Conservation (phyloP, 352 stramenopile species). For the Phytopythium montanum region DNA sequence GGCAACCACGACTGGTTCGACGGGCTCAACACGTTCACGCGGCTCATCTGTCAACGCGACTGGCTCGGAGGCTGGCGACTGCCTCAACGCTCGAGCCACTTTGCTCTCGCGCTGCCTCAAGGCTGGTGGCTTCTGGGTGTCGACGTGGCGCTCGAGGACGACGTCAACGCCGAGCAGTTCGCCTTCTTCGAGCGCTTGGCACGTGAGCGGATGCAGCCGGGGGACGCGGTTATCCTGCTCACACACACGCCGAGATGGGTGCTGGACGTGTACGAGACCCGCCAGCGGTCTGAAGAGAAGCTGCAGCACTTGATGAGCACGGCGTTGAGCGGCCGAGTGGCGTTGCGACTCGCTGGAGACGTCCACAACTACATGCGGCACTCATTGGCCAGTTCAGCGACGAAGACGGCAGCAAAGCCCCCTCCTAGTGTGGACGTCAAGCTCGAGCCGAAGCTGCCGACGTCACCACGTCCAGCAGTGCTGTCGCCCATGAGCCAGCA, state of each 20-base stretch:
- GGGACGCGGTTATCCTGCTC: conserved; percentile 89
- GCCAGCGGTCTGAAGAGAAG: conserved; percentile 65
- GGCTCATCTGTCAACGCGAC: conserved; percentile 89
- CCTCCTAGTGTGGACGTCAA: background rate
- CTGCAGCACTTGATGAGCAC: conserved; percentile 75
- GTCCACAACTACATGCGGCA: conserved; percentile 94
- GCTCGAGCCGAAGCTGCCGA: background rate
- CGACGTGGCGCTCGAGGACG: conserved; percentile 89
- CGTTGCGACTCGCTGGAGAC: conserved; percentile 85
- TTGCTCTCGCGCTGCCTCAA: conserved; percentile 86
- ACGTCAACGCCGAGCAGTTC: conserved; percentile 93
- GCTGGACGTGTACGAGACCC: conserved; percentile 84
- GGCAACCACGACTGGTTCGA: conserved; percentile 96
- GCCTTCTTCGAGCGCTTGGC: conserved; percentile 88
- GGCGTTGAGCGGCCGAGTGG: conserved; percentile 67
- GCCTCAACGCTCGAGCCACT: conserved; percentile 91
- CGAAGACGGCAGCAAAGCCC: background rate
- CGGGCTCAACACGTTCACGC: conserved; percentile 90
- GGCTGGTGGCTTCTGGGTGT: conserved; percentile 92
- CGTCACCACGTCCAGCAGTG: conserved; percentile 1
- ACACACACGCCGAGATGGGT: conserved; percentile 93
- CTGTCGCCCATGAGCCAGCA: conserved; percentile 60
- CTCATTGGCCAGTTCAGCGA: conserved; percentile 31
- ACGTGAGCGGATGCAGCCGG: conserved; percentile 60
- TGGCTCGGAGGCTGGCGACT: conserved; percentile 92